Base-by-base conservation (phyloP, 2,329 filamentous ascomycete species). In the Xylariaceae sp. region DNA sequence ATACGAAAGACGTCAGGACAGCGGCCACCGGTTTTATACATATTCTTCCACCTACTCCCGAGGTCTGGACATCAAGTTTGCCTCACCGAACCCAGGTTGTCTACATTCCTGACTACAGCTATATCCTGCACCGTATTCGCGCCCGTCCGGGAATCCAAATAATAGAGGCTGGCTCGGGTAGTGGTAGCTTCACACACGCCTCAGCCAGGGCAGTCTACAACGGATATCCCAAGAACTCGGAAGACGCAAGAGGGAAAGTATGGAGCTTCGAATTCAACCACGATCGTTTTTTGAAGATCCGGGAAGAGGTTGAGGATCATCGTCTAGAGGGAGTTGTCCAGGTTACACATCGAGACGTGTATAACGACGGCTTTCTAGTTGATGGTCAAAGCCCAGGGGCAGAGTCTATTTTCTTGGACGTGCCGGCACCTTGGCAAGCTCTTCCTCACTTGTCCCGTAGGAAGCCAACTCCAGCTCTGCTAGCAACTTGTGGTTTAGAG, bases 71-170 rank as follows among this genome's bases (percentile, higher is more conserved):
- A 0, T 83, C 84, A 52, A 91, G 88, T 56, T 75, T 95, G 44
- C 91, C 91, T 1, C 91, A 95, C 71, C 82, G 91, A 59, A 95
- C 91, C 0, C 91, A 95, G 70, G 91, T 95, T 33, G 91, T 95
- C 50, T 95, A 95, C 72, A 93, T 89, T 0, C 90, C 90, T 14
- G 91, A 95, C 72, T 93, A 92, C 75, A 93, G 90, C 76, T 95
- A 92, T 70, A 86, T 95, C 45, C 78, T 95, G 9, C 89, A 93
- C 67, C 82, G 90, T 29, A 82, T 95, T 67, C 83, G 89, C 28
- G 90, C 88, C 4, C 79, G 89, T 17, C 91, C 91, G 0, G 91
- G 91, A 4, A 83, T 85, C 41, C 82, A 81, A 17, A 78, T 95
- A 31, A 92, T 95, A 53, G 91, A 95, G 73, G 91, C 91, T 3